Percentiles rank a stretch among this genome's conserved stretches.
Conservation (phyloP, 2,329 filamentous ascomycete genomes). For the Diaporthe sp. region DNA sequence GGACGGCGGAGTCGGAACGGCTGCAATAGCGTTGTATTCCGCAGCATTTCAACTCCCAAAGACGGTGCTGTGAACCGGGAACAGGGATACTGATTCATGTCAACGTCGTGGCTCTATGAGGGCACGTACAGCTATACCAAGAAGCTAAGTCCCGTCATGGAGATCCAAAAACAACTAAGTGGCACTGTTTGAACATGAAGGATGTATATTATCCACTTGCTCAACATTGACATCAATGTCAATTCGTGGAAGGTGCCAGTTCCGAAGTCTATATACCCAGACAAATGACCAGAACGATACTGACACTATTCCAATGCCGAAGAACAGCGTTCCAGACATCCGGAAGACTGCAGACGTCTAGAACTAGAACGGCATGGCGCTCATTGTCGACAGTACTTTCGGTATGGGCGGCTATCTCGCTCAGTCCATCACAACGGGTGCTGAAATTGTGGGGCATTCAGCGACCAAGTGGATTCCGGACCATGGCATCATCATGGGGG, state of each 20-base stretch:
- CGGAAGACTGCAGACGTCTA: constrained; percentile 73
- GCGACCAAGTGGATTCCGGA: constrained; percentile 82
- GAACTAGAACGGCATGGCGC: constrained; percentile 49
- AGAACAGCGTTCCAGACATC: constrained; percentile 70
- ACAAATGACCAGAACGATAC: constrained; percentile 30
- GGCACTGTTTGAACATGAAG: neutral
- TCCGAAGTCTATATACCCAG: neutral
- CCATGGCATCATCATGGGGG: constrained; percentile 78
- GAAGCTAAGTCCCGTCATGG: neutral
- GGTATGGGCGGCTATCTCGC: constrained; percentile 77
- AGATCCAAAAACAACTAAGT: neutral
- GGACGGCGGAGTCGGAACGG: neutral
- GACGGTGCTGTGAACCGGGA: neutral
- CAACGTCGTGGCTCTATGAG: neutral
- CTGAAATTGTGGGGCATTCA: no score
- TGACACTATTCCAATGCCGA: constrained; percentile 50
- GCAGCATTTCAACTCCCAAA: neutral
- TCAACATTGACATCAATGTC: neutral
- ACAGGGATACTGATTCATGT: neutral
- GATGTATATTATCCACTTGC: neutral
- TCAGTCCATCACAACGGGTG: no score
- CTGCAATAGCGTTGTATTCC: neutral
- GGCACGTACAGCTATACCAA: neutral
- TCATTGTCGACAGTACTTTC: constrained; percentile 76
- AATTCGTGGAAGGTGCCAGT: neutral